These are phyloP conservation scores for Linum lewisii DNA, from an alignment of 345 rosid species.

Conservation along the genomic window DNA sequence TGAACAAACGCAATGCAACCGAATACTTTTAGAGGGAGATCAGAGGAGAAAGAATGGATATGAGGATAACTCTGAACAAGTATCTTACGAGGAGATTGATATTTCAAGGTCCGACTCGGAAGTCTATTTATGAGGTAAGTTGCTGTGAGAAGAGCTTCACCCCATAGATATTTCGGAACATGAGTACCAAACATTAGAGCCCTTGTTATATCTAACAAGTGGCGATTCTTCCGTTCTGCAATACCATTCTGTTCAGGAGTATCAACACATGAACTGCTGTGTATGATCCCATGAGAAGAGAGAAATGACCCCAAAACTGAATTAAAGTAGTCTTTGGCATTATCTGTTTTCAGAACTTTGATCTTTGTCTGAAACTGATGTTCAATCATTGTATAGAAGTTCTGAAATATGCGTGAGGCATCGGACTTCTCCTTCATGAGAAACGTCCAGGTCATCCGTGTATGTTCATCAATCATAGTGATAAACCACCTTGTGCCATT, in stretches of 20 bases:
- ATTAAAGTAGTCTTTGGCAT: background rate
- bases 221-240: background rate
- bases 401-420: background rate
- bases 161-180: background rate
- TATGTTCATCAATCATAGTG: background rate
- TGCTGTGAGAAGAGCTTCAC: too few relatives aligned
- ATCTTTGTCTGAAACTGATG: background rate
- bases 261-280: background rate
- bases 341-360: background rate
- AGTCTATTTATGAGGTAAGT: too few relatives aligned
- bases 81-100: too few relatives aligned
- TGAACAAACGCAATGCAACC: background rate
- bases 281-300: background rate
- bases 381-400: background rate
- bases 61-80: too few relatives aligned
- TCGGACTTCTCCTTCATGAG: background rate
- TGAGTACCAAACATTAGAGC: background rate
- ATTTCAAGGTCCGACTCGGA: too few relatives aligned
- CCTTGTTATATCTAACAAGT: background rate
- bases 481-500: background rate
- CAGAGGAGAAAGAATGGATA: too few relatives aligned
- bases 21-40: background rate
- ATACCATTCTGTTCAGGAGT: background rate
- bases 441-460: background rate
- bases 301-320: background rate